phyloP scores from a whole-genome alignment of 2,329 filamentous ascomycete genomes.

The Ophiostoma sp. region DNA sequence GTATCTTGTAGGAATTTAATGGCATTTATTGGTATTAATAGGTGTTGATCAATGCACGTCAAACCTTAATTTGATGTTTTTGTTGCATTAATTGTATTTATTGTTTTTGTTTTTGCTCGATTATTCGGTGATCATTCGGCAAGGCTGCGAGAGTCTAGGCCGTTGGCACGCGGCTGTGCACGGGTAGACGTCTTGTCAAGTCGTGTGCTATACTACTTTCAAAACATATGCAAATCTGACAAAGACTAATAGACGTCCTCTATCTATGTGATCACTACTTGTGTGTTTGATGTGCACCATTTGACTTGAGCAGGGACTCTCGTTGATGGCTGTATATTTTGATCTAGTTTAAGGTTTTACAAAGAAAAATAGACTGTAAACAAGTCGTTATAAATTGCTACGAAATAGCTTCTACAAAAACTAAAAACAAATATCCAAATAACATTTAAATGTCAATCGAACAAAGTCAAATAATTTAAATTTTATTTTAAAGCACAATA shows the following conservation, averaged over 20 bases:
- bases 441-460: too few species aligned
- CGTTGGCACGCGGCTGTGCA: not conserved
- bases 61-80: not conserved
- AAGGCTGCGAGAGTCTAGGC: not conserved
- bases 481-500: too few species aligned
- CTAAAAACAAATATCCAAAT: too few species aligned
- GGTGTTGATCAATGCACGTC: not conserved
- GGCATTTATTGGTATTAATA: not conserved
- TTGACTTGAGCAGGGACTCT: too few species aligned
- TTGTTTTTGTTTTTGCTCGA: not conserved
- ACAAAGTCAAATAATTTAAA: not conserved
- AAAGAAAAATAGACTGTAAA: too few species aligned
- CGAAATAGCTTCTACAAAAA: not conserved
- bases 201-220: not conserved
- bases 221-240: too few species aligned
- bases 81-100: not conserved
- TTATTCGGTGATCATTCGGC: slow-evolving; percentile 1
- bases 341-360: too few species aligned
- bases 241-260: too few species aligned
- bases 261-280: too few species aligned
- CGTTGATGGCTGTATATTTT: too few species aligned
- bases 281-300: too few species aligned
- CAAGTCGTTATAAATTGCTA: too few species aligned
- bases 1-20: not conserved
- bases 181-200: not conserved